Base-by-base conservation (phyloP, 805 yeast genomes). In the Sugiyamaella americana region DNA sequence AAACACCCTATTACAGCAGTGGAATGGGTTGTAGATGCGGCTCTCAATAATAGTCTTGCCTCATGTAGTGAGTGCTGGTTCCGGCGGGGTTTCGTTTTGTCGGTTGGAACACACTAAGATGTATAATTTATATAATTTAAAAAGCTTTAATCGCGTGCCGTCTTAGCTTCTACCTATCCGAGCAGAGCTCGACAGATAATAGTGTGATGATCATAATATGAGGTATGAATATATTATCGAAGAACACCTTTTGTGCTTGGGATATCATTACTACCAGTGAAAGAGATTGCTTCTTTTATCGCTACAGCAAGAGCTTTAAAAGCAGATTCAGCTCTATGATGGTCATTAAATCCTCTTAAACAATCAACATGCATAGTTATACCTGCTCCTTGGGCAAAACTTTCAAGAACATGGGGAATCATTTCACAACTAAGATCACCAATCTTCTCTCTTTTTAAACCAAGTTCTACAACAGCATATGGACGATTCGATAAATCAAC, bases 171-270 rank as follows among this genome's bases (percentile, higher is more conserved):
- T n/a, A n/a, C n/a, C n/a, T n/a, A n/a, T n/a, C n/a, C n/a, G n/a
- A n/a, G n/a, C n/a, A n/a, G n/a, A n/a, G n/a, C n/a, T n/a, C n/a
- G n/a, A n/a, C n/a, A n/a, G n/a, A n/a, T n/a, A n/a, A n/a, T n/a
- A n/a, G n/a, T n/a, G n/a, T n/a, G n/a, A n/a, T n/a, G n/a, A n/a
- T n/a, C n/a, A n/a, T n/a, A n/a, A n/a, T n/a, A 29, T n/a, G 34
- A 29, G 13, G 34, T 11, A 29, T 29, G 34, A 29, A 29, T 11
- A 11, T 11, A 5, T 11, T 35, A 51, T 35, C 62, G 54, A 30
- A 91, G 71, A 8, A 93, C 98, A 46, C 98, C 98, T 69, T 93
- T 93, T 8, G 98, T 93, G 46, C 95, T 83, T 18, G 98, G 98
- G 40, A 93, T 86, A 51, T 93, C 98, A 60, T 87, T 74, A 20